Base-by-base conservation (phyloP, 139 green algal genomes). In the Volvox africanus region DNA sequence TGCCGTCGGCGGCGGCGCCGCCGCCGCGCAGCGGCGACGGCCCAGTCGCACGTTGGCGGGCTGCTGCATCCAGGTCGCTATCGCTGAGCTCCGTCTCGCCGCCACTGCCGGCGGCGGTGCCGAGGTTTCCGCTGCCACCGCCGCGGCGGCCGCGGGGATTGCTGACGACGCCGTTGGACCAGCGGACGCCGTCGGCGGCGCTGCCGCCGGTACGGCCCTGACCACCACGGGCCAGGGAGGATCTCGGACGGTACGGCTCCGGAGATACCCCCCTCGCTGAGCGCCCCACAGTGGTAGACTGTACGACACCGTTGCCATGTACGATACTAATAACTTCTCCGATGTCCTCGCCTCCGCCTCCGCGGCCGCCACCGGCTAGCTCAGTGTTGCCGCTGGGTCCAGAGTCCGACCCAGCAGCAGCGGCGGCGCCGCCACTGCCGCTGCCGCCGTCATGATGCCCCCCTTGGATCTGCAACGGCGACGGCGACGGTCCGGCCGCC, bases 131-230 rank as follows among this genome's bases (percentile, higher is more conserved):
- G 24, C 17, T 30, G n/a, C n/a, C n/a, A n/a, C n/a, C n/a, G n/a
- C n/a, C n/a, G 69, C 69, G 14, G 69, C 69, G 69, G 69, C 24
- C 9, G 69, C 69, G 69, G 69, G 69, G 17, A 32, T 80, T 37
- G 73, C 50, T 80, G 73, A 50, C 35, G 18, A 81, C 26, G 36
- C 36, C 68, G 26, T 81, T 28, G 5, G 84, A 89, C 84, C 84
- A 89, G n/a, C 71, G 69, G 32, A 89, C 85, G 71, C 85, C 71
- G 71, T 82, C 85, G 19, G 44, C n/a, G 18, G 17, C 19, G 85
- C 16, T 21, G 71, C 24, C 32, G 82, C 12, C 61, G 81, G 30
- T 87, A 30, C 55, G 16, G 1, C 84, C 30, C 0, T 65, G 26
- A 26, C 18, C n/a, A 24, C 33, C 17, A 12, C 84, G 84, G 16